These are phyloP conservation scores for Pseudocercospora macadamiae DNA, from an alignment of 2,329 filamentous ascomycete genomes.

Conservation along the genomic window DNA sequence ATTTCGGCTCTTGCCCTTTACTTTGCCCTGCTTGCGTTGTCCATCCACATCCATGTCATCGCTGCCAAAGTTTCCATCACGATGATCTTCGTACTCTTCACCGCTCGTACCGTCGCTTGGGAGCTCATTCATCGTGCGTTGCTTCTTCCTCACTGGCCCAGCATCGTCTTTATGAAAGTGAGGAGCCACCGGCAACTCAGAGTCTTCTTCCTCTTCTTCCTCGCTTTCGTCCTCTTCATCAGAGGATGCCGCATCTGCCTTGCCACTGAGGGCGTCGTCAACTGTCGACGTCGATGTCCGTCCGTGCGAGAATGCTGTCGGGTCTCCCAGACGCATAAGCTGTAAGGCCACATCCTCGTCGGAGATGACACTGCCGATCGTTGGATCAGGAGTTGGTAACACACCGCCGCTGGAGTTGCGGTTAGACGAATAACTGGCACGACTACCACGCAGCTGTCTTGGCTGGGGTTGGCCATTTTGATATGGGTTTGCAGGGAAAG, in stretches of 20 bases:
- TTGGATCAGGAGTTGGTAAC: slow-evolving; percentile 93
- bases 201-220: slow-evolving; percentile 70
- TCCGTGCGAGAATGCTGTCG: slow-evolving; percentile 89
- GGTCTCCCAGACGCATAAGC: slow-evolving; percentile 92
- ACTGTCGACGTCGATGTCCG: slow-evolving; percentile 90
- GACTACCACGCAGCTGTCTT: slow-evolving; percentile 65
- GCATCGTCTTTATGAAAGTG: slow-evolving; percentile 31
- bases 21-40: slow-evolving; percentile 41
- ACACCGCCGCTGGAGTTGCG: slow-evolving; percentile 59
- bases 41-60: slow-evolving; percentile 56
- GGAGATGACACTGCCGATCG: slow-evolving; percentile 92
- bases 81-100: slow-evolving; percentile 60
- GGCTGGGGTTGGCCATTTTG: slow-evolving; percentile 28
- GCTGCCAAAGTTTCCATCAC: slow-evolving; percentile 57
- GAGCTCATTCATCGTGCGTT: slow-evolving; percentile 49
- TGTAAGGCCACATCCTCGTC: slow-evolving; percentile 98
- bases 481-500: slow-evolving; percentile 30
- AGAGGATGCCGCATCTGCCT: slow-evolving; percentile 81
- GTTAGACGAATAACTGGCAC: slow-evolving; percentile 42
- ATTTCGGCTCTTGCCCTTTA: slow-evolving; percentile 46
- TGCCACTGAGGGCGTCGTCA: slow-evolving; percentile 90
- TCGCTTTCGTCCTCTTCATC: slow-evolving; percentile 71
- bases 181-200: slow-evolving; percentile 31
- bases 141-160: slow-evolving; percentile 41
- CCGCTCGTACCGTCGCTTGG: slow-evolving; percentile 65